Percentiles rank a stretch among this genome's conserved stretches.
Evolutionary conservation across 495 filamentous ascomycete species (phyloP).

Genomic region (Elaphomyces granulatus): DNA sequence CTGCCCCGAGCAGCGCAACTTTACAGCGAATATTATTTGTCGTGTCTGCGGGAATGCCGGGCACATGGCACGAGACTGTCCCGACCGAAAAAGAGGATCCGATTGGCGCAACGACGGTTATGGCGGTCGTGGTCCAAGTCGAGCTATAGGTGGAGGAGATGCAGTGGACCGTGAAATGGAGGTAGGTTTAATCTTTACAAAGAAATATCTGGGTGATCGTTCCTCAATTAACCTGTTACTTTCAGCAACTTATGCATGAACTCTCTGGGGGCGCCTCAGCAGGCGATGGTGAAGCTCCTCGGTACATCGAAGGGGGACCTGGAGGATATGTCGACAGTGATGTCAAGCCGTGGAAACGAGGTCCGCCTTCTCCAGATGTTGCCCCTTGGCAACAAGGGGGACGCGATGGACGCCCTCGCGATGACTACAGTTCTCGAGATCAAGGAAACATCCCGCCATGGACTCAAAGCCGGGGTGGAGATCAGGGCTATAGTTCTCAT

Average conservation of each 20-base stretch:
- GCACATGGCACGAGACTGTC: constrained; percentile 88
- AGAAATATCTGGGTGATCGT: no score
- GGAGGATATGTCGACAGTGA: constrained; percentile 44
- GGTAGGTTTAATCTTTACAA: constrained; percentile 36
- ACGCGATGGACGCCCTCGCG: constrained; percentile 36
- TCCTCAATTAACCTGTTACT: constrained; percentile 20
- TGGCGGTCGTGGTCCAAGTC: constrained; percentile 36
- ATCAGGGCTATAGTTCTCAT: constrained; percentile 36
- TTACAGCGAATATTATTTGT: constrained; percentile 97
- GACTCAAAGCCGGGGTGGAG: constrained; percentile 35
- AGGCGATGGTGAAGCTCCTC: constrained; percentile 48
- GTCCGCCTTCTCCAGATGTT: constrained; percentile 60
- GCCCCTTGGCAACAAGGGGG: constrained; percentile 59
- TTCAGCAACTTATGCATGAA: constrained; percentile 93
- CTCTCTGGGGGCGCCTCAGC: constrained; percentile 62
- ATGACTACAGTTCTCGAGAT: constrained; percentile 37
- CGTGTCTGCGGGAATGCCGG: constrained; percentile 93
- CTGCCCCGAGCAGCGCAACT: constrained; percentile 95
- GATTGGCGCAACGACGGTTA: constrained; percentile 72
- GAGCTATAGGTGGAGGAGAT: constrained; percentile 63
- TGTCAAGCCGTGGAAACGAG: constrained; percentile 74
- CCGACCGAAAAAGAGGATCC: constrained; percentile 74
- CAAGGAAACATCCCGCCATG: constrained; percentile 37
- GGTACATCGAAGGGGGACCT: constrained; percentile 79
- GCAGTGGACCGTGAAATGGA: constrained; percentile 90